Evolutionary conservation across 2,329 filamentous ascomycete genomes (phyloP).

Genomic region (Aureobasidium sp.): DNA sequence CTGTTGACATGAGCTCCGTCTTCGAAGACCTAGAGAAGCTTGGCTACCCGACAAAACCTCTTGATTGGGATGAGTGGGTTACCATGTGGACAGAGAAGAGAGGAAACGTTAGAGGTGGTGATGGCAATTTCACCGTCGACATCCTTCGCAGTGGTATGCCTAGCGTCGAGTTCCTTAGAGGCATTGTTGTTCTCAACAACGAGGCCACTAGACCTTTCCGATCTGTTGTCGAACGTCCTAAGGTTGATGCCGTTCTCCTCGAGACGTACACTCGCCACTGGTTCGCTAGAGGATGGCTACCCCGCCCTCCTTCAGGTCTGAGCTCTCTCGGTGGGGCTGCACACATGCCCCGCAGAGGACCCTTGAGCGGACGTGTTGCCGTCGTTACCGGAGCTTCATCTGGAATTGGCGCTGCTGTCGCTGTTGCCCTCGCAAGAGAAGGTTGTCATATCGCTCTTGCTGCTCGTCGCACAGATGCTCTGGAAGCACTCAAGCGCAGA

Average conservation of each 20-base stretch:
- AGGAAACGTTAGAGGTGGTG: slow-evolving; percentile 53
- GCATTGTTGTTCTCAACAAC: slow-evolving; percentile 66
- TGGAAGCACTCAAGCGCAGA: slow-evolving; percentile 57
- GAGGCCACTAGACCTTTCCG: slow-evolving; percentile 54
- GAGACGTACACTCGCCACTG: slow-evolving; percentile 74
- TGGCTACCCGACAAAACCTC: slow-evolving; percentile 59
- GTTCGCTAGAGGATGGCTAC: slow-evolving; percentile 70
- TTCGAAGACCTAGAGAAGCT: slow-evolving; percentile 57
- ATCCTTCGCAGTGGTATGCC: slow-evolving; percentile 77
- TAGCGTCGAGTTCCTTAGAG: slow-evolving; percentile 59
- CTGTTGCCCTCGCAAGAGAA: slow-evolving; percentile 57
- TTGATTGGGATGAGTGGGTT: slow-evolving; percentile 68
- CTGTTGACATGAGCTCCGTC: slow-evolving; percentile 55
- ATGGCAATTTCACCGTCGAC: slow-evolving; percentile 67
- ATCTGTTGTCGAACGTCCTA: slow-evolving; percentile 53
- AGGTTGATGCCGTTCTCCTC: slow-evolving; percentile 60
- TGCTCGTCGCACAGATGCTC: slow-evolving; percentile 59
- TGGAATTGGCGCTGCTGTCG: slow-evolving; percentile 69
- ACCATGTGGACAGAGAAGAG: slow-evolving; percentile 63
- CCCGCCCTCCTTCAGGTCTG: slow-evolving; percentile 48
- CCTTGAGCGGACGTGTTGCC: slow-evolving; percentile 59
- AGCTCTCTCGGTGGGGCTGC: slow-evolving; percentile 36
- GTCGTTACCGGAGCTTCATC: slow-evolving; percentile 74
- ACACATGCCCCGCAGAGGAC: slow-evolving; percentile 43
- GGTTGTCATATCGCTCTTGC: slow-evolving; percentile 65